Conservation (phyloP, 768 basidiomycete genomes). For the Guyanaporus albipodus region DNA sequence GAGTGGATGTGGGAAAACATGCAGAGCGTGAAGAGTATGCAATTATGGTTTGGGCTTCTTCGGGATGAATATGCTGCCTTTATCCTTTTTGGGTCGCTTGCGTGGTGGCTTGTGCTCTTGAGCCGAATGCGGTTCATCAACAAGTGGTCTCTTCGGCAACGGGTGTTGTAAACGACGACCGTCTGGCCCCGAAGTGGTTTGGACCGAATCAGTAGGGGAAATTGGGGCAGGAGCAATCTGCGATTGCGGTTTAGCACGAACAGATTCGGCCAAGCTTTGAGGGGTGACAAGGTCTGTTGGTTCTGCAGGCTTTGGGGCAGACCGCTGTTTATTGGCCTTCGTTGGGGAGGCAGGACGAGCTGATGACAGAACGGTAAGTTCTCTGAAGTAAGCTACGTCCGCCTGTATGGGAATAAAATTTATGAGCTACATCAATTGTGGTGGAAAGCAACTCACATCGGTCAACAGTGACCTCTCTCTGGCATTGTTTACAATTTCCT, state of each 20-base stretch:
- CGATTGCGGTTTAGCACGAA: slow-evolving; percentile 23
- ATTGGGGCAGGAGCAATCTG: slow-evolving; percentile 8
- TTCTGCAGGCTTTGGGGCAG: slow-evolving; percentile 12
- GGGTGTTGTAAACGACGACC: slow-evolving; percentile 5
- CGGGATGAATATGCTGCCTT: slow-evolving; percentile 55
- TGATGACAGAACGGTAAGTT: slow-evolving; percentile 16
- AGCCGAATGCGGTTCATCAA: slow-evolving; percentile 16
- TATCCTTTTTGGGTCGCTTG: slow-evolving; percentile 34
- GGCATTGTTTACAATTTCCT: slow-evolving; percentile 72
- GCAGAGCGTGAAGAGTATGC: neutral
- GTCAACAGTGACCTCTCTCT: slow-evolving; percentile 56
- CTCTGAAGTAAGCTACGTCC: slow-evolving; percentile 39
- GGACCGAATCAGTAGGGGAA: neutral
- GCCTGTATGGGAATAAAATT: slow-evolving; percentile 17
- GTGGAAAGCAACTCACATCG: slow-evolving; percentile 43
- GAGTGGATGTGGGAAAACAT: slow-evolving; percentile 1
- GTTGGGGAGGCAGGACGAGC: slow-evolving; percentile 19
- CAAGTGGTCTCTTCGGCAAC: slow-evolving; percentile 20
- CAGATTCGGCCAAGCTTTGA: slow-evolving; percentile 30
- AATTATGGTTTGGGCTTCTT: slow-evolving; percentile 41
- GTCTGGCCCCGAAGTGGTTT: slow-evolving; percentile 5
- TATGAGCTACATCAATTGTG: neutral
- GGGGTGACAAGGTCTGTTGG: slow-evolving; percentile 40
- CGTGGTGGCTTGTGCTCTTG: slow-evolving; percentile 22
- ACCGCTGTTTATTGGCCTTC: slow-evolving; percentile 22